Base-by-base conservation (phyloP, 1,284 basidiomycete species). In the Ganoderma multipileum region DNA sequence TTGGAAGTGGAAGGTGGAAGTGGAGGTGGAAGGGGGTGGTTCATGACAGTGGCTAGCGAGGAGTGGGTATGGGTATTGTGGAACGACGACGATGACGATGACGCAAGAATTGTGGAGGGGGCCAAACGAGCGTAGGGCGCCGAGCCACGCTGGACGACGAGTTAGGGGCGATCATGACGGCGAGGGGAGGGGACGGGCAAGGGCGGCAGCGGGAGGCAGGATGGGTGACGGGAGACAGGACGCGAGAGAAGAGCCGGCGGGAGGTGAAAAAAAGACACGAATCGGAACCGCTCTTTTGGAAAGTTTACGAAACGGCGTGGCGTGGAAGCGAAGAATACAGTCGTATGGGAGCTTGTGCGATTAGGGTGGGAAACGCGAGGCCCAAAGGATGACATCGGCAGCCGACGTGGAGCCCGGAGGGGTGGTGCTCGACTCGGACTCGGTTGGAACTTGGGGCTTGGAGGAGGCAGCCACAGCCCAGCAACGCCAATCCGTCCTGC, bases 131-230 rank as follows among this genome's bases (percentile, higher is more conserved):
- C 23, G 72, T 71, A 63, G 60, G 55, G 52, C 70, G 68, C 64
- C 70, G 70, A 73, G 70, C 68, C 70, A 73, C 72, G 70, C 68
- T 71, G 70, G 68, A 70, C 68, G 69, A 63, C 69, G 71, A 70
- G 71, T 72, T 71, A 70, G 72, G 30, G 72, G 30, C 14, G 57
- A n/a, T 70, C 68, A 30, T 18, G 57, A 39, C 14, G 47, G 41
- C n/a, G 41, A 33, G 14, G 61, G n/a, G 41, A 30, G 39, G 61
- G 41, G 18, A n/a, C 6, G 64, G 33, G 42, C 33, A 39, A 14
- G 38, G 39, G 26, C 41, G 38, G 28, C 28, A 30, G 55, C 26
- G 44, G 30, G n/a, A 33, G 50, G 28, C 36, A 33, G 50, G 41
- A 23, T 36, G 33, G n/a, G 30, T 57, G 41, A 59, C 38, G 38